Evolutionary conservation across 2,329 filamentous ascomycete species (phyloP), one percentile per base, ranked within the genome.

Genomic region (Fonsecaea erecta): DNA sequence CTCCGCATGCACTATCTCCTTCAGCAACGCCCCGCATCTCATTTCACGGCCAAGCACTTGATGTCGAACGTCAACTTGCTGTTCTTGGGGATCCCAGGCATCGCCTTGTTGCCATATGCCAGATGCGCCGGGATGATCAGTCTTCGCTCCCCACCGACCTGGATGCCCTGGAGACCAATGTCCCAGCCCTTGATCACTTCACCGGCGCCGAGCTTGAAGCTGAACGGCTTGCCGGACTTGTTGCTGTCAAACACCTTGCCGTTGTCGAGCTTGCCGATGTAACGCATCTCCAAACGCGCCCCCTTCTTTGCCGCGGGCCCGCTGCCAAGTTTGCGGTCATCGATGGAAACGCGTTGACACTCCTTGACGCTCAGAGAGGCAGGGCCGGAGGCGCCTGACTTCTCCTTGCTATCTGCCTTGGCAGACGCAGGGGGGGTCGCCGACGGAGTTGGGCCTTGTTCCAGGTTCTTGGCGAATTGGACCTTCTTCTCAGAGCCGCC

Each of bases 161-260:
- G 84, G 92, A 99, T 97, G 80, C 96, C 96, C 72, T 86, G 85
- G 73, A 99, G 84, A 81, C 95, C 95, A 71, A 98, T 87, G 78
- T 99, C 96, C 96, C 95, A 98, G 72, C 95, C 95, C 86, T 96
- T 95, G 84, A 99, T 99, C 75, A 99, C 96, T 80, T 98, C 92
- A 68, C 93, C 93, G 77, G 89, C 88, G 73, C 95, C 96, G 67
- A 96, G 88, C 85, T 94, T 96, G 88, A 98, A 98, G 72, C 86
- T 86, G 83, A 99, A 99, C 64, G 96, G 94, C 84, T 96, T 93
- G 74, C 95, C 95, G 84, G 96, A 97, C 86, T 98, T 99, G 86
- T 99, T 80, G 93, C 92, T 93, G 74, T 51, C 70, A 75, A 99
- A 99, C 72, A 96, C 88, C 83, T 97, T 96, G 80, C 93, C 93